Evolutionary conservation across 1,284 basidiomycete genomes (phyloP).

Genomic region (Vanrija sp.): DNA sequence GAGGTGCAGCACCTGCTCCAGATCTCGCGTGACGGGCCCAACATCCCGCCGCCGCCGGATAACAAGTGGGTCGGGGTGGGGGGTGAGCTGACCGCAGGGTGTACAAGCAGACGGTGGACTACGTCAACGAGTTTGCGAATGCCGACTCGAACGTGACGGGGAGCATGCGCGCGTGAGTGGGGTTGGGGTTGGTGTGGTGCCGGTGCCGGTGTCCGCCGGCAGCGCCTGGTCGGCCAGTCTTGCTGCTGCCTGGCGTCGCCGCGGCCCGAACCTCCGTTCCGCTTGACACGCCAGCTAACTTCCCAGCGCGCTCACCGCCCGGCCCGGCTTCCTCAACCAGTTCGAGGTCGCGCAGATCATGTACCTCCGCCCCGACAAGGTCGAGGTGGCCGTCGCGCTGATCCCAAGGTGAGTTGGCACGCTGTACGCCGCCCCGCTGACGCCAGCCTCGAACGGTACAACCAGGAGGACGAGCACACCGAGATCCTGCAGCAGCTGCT

Average conservation of each 20-base stretch:
- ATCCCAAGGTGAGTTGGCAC: conserved; percentile 37
- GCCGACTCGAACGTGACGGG: conserved; percentile 26
- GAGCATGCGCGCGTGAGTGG: conserved; percentile 40
- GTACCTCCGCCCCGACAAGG: conserved; percentile 38
- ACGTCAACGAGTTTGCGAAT: conserved; percentile 40
- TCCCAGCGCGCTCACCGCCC: conserved; percentile 25
- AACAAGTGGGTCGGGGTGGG: conserved; percentile 33
- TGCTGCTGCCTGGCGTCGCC: conserved; percentile 1
- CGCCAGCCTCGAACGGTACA: conserved; percentile 39
- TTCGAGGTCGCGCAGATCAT: conserved; percentile 47
- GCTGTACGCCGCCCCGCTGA: neutral
- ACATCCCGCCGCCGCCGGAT: conserved; percentile 38
- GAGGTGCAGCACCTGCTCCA: conserved; percentile 36
- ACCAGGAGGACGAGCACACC: conserved; percentile 31
- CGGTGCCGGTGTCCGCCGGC: neutral
- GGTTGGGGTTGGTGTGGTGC: too few relatives aligned
- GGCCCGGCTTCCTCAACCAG: conserved; percentile 39
- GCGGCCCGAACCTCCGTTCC: neutral
- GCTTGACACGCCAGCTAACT: neutral
- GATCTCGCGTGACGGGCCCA: conserved; percentile 25
- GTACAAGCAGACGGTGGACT: conserved; percentile 38
- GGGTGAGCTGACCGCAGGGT: conserved; percentile 22
- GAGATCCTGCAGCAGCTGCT: conserved; percentile 30
- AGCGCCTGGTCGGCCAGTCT: neutral
- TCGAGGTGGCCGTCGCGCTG: conserved; percentile 41